Evolutionary conservation across 1,284 basidiomycete genomes (phyloP), one percentile per base, ranked within the genome.

Genomic region (Limonomyces culmigenus): DNA sequence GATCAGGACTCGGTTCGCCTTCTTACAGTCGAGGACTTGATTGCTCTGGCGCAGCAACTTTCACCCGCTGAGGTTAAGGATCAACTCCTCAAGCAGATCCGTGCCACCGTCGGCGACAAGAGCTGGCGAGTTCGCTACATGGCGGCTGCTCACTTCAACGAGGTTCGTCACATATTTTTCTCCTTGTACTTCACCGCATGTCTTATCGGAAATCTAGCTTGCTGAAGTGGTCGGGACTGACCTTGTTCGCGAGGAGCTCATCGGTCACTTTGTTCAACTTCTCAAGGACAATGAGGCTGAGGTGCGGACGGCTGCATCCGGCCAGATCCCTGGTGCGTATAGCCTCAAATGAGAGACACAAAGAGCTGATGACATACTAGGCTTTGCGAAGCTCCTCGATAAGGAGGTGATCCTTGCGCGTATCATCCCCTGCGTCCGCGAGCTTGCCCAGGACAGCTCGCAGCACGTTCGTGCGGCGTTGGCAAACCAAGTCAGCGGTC

Each of bases 81-180:
- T 43, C 83, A 96, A 46, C 63, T 98, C 10, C 63, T 95, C 41
- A 80, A 84, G 43, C 79, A 87, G 50, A 84, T 98, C 55, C 74
- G 86, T 51, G 69, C 83, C 46, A 81, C 80, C 46, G 83, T 95
- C 37, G 67, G 76, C 18, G 95, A 99, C 59, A 96, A 96, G 67
- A 93, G 89, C 55, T 99, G 95, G 95, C 69, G 95, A 47, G 95
- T 99, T 36, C 71, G 95, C 49, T 99, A 97, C 60, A 98, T 98
- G 93, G 89, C 92, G 13, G 95, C 93, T 4, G 92, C 79, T 47
- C 87, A 98, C 58, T 98, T 98, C 60, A 95, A 98, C 44, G 85
- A 91, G 67, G 84, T 81, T 43, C 36, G 63, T 49, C 13, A 33
- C 20, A n/a, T n/a, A n/a, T n/a, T n/a, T n/a, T n/a, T n/a, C n/a